Percentiles rank a stretch among this genome's conserved stretches.
phyloP scores from a whole-genome alignment of 2,329 filamentous ascomycete species.

The Verticillium alfalfae region DNA sequence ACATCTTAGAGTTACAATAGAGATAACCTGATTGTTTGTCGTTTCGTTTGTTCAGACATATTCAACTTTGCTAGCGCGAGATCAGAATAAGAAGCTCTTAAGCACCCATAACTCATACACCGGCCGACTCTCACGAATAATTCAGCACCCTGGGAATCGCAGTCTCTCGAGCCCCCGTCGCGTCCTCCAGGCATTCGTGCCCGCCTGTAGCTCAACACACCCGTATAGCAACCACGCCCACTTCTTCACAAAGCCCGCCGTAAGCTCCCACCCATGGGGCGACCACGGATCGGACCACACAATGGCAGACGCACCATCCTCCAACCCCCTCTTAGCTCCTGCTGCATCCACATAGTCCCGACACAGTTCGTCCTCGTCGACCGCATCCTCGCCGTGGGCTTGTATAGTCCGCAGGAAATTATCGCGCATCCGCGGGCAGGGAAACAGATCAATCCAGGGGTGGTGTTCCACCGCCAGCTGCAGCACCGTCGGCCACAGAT shows the following conservation, averaged over 20 bases:
- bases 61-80: too few species aligned
- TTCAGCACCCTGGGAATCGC: background rate
- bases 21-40: too few species aligned
- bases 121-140: too few species aligned
- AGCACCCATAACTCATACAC: too few species aligned
- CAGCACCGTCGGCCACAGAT: slow-evolving; percentile 19
- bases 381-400: slow-evolving; percentile 2
- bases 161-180: background rate
- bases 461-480: slow-evolving; percentile 21
- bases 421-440: slow-evolving; percentile 20
- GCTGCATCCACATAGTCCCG: slow-evolving; percentile 7
- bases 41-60: too few species aligned
- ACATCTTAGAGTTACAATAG: too few species aligned
- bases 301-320: slow-evolving; percentile 8
- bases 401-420: slow-evolving; percentile 15
- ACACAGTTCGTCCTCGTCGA: slow-evolving; percentile 10
- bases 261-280: slow-evolving; percentile 39
- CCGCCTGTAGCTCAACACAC: slow-evolving; percentile 27
- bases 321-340: slow-evolving; percentile 3
- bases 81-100: too few species aligned
- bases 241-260: slow-evolving; percentile 34
- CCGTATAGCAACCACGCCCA: slow-evolving; percentile 33
- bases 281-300: slow-evolving; percentile 25
- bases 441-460: slow-evolving; percentile 26
- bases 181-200: slow-evolving; percentile 28